Base-by-base conservation (phyloP, 176 grass and related monocot species). In the Phragmites australis region DNA sequence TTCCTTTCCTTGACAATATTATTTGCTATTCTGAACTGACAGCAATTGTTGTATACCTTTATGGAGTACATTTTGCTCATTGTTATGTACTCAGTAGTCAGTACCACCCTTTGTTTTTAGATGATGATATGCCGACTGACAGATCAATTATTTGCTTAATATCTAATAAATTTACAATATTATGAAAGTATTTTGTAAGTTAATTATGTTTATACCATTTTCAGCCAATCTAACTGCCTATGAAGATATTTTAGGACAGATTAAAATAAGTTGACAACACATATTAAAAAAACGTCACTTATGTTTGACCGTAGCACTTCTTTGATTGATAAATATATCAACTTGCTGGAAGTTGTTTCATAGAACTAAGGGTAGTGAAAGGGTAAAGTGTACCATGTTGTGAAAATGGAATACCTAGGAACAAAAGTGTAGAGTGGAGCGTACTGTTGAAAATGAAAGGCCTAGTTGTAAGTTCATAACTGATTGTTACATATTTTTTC, bases 1-100 rank as follows among this genome's bases (percentile, higher is more conserved):
- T 75, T 39, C 34, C 26, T 55, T 74, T 74, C n/a, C 49, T 74
- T 55, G n/a, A 70, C 25, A 70, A 69, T 67, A 34, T 68, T 37
- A n/a, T n/a, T n/a, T n/a, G n/a, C 10, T 68, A 23, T 53, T 53
- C 21, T 68, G 65, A 68, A 10, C 22, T 68, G 22, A 37, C 34
- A 37, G 34, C 34, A 37, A 37, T 37, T 37, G 34, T 37, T 37
- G 34, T 37, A 37, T 75, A n/a, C n/a, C n/a, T 76, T 14, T n/a
- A 16, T 63, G 12, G 5, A 73, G 10, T 26, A 34, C 46, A 76
- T 17, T 17, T 78, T 7, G 19, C 29, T 64, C 6, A 5, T 77
- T 32, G 12, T 39, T 64, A 49, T 78, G 19, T 64, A 34, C 32
- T 78, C 12, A 48, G 19, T 64, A 34, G 22, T 78, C 12, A 48